Percentiles rank a stretch among this genome's conserved stretches.
phyloP scores from a whole-genome alignment of 1,284 basidiomycete species.

The Trametes versicolor region DNA sequence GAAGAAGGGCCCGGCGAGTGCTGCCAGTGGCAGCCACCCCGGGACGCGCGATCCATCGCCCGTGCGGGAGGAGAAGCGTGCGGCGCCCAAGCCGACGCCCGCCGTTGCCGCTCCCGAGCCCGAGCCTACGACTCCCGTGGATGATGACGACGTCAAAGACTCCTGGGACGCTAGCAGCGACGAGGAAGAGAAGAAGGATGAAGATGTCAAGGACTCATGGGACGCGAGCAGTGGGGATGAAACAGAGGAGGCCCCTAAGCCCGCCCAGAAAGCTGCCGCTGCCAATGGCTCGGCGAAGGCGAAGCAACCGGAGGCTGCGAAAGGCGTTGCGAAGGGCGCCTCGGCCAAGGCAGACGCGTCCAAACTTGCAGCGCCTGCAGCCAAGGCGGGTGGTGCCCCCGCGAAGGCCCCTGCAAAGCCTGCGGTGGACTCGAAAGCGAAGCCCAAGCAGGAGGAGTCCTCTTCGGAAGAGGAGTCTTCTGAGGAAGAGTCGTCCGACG shows the following conservation, averaged over 20 bases:
- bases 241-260: slow-evolving; percentile 51
- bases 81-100: slow-evolving; percentile 57
- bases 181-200: slow-evolving; percentile 50
- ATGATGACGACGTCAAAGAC: slow-evolving; percentile 62
- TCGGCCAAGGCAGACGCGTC: slow-evolving; percentile 44
- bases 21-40: slow-evolving; percentile 51
- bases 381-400: slow-evolving; percentile 43
- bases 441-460: slow-evolving; percentile 40
- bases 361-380: slow-evolving; percentile 41
- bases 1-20: slow-evolving; percentile 68
- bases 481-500: slow-evolving; percentile 53
- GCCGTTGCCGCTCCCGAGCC: slow-evolving; percentile 40
- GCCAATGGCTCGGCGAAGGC: slow-evolving; percentile 28
- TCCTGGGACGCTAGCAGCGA: slow-evolving; percentile 87
- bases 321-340: slow-evolving; percentile 22
- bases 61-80: slow-evolving; percentile 57
- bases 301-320: not conserved
- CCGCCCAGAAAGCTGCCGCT: slow-evolving; percentile 26
- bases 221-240: slow-evolving; percentile 85
- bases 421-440: slow-evolving; percentile 26
- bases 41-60: slow-evolving; percentile 50
- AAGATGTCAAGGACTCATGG: slow-evolving; percentile 83
- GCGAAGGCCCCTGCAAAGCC: slow-evolving; percentile 31
- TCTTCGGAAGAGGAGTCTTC: slow-evolving; percentile 48
- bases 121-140: slow-evolving; percentile 29